These are phyloP conservation scores for Trapa bicornis DNA, from an alignment of 345 rosid species.

Conservation along the genomic window DNA sequence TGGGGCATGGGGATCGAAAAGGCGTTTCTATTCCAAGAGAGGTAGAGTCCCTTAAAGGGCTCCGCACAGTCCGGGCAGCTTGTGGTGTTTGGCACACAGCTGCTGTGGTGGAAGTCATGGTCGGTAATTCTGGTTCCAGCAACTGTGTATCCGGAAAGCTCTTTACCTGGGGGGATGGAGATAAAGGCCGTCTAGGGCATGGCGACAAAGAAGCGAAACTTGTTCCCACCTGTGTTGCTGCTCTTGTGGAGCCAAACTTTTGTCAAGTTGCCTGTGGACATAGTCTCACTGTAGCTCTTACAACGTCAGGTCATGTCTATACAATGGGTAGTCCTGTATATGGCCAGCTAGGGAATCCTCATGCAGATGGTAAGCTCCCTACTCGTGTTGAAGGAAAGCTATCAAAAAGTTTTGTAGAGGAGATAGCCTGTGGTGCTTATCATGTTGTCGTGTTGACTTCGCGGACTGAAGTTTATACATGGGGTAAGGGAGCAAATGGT, in stretches of 20 bases:
- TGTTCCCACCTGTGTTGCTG: conserved; percentile 94
- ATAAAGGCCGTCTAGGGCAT: conserved; percentile 94
- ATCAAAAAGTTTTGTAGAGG: conserved; percentile 74
- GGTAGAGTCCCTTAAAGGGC: conserved; percentile 68
- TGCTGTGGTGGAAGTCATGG: conserved; percentile 97
- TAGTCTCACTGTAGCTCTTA: conserved; percentile 79
- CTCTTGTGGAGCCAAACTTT: conserved; percentile 86
- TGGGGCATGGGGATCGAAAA: conserved; percentile 61
- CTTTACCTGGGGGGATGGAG: conserved; percentile 99
- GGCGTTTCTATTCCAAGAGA: conserved; percentile 59
- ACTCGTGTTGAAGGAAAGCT: conserved; percentile 79
- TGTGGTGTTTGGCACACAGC: conserved; percentile 92
- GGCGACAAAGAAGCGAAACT: conserved; percentile 88
- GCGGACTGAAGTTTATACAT: conserved; percentile 84
- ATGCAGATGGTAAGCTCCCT: conserved; percentile 81
- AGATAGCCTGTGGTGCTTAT: conserved; percentile 91
- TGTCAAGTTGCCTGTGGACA: conserved; percentile 95
- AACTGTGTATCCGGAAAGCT: conserved; percentile 89
- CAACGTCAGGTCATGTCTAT: conserved; percentile 81
- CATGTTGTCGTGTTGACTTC: conserved; percentile 92
- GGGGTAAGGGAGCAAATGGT: conserved; percentile 99
- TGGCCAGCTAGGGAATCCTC: conserved; percentile 92
- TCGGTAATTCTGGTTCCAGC: conserved; percentile 79
- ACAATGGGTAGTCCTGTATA: conserved; percentile 94
- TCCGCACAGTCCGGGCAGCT: conserved; percentile 63